Evolutionary conservation across 345 rosid species (phyloP).

Genomic region (Geranium brycei): DNA sequence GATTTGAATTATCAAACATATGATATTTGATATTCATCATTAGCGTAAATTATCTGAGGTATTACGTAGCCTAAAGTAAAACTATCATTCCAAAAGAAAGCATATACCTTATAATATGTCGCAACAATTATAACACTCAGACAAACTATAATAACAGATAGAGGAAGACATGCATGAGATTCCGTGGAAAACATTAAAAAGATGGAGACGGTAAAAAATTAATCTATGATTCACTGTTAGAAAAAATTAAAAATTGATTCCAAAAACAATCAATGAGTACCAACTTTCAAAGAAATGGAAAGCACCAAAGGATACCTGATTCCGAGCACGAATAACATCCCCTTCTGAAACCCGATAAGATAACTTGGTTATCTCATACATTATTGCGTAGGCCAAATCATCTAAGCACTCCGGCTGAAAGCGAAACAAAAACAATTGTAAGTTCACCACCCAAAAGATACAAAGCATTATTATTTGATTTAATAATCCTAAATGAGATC

Average conservation of each 20-base stretch:
- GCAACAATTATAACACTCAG: too few relatives aligned
- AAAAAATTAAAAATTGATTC: not conserved
- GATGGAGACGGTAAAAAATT: too few relatives aligned
- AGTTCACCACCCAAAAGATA: not conserved
- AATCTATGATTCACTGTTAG: too few relatives aligned
- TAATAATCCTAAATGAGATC: not conserved
- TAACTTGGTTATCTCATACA: conserved; percentile 76
- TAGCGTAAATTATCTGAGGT: too few relatives aligned
- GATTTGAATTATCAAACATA: too few relatives aligned
- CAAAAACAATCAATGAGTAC: not conserved
- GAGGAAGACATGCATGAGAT: too few relatives aligned
- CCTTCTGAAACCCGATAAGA: conserved; percentile 84
- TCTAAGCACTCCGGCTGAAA: conserved; percentile 70
- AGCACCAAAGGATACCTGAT: conserved; percentile 46
- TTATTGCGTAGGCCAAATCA: conserved; percentile 91
- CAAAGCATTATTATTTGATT: not conserved
- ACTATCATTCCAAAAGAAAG: too few relatives aligned
- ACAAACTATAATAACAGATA: too few relatives aligned
- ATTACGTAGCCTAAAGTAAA: too few relatives aligned
- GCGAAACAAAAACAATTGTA: conserved; percentile 2
- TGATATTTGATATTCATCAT: too few relatives aligned
- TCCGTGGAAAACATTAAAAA: too few relatives aligned
- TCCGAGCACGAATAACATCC: conserved; percentile 91
- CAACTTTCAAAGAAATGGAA: not conserved
- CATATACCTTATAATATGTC: too few relatives aligned